Evolutionary conservation across 2,329 filamentous ascomycete species (phyloP).

Genomic region (Rosellinia necatrix): DNA sequence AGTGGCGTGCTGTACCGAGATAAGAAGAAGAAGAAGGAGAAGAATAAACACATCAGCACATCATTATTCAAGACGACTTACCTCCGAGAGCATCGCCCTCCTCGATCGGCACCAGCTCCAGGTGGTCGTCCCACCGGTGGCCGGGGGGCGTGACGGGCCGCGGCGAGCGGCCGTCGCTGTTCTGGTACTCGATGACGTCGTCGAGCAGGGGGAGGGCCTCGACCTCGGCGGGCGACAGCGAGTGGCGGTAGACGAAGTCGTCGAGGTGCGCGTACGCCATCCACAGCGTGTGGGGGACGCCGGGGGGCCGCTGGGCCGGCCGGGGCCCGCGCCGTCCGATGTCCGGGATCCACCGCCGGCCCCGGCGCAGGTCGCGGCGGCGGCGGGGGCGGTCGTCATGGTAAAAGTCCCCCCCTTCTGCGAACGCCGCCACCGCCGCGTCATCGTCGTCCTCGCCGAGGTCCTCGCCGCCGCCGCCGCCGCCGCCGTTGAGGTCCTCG

Average conservation of each 20-base stretch:
- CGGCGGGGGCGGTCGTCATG: neutral
- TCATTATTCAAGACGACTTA: too few relatives aligned
- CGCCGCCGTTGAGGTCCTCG: too few relatives aligned
- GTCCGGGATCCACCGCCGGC: constrained; percentile 18
- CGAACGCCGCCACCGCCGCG: too few relatives aligned
- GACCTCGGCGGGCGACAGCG: constrained; percentile 13
- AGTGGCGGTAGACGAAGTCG: constrained; percentile 17
- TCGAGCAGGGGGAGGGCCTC: constrained; percentile 10
- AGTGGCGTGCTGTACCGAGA: too few relatives aligned
- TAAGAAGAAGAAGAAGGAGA: too few relatives aligned
- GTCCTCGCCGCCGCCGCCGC: too few relatives aligned
- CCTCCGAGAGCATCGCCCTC: too few relatives aligned
- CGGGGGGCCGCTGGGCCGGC: neutral
- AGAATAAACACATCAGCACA: too few relatives aligned
- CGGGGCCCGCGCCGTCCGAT: constrained; percentile 14
- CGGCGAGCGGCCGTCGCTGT: constrained; percentile 6
- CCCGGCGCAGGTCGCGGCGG: neutral
- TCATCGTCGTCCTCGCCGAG: too few relatives aligned
- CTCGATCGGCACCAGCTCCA: constrained; percentile 10
- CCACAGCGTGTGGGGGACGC: constrained; percentile 10
- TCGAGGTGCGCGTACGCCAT: constrained; percentile 17
- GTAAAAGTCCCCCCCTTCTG: too few relatives aligned
- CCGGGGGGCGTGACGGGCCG: constrained; percentile 14
- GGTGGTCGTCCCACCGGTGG: constrained; percentile 14
- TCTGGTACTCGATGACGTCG: constrained; percentile 20